phyloP scores from a whole-genome alignment of 2,329 filamentous ascomycete species.

The Neurospora sp. region DNA sequence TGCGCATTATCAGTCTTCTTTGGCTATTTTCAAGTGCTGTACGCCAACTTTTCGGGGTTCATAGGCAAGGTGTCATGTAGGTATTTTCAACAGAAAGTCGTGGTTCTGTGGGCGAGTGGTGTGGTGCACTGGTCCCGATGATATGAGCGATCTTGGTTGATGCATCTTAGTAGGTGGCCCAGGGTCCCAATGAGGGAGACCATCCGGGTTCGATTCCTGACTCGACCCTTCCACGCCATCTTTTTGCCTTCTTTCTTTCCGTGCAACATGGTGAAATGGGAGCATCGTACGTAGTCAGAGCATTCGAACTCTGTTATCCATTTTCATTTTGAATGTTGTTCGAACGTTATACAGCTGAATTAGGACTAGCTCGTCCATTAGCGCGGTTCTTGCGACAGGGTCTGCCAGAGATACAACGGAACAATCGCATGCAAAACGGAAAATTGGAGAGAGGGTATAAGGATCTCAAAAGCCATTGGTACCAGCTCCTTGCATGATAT shows the following conservation, averaged over 20 bases:
- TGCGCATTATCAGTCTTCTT: too few relatives aligned
- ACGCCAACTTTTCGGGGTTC: background rate
- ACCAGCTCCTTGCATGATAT: background rate
- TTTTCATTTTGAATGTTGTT: background rate
- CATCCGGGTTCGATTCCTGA: background rate
- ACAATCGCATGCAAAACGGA: background rate
- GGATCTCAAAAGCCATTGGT: background rate
- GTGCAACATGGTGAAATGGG: background rate
- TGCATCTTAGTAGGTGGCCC: too few relatives aligned
- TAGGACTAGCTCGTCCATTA: background rate
- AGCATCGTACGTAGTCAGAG: background rate
- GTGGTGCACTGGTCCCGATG: too few relatives aligned
- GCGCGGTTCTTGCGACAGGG: background rate
- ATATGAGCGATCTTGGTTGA: too few relatives aligned
- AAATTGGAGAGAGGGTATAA: background rate
- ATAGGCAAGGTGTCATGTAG: background rate
- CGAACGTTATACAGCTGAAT: background rate
- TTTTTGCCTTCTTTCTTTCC: too few relatives aligned
- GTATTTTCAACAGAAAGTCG: background rate
- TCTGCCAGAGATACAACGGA: background rate
- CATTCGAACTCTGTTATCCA: background rate
- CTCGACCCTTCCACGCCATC: background rate
- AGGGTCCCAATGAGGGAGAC: background rate
- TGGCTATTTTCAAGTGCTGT: background rate
- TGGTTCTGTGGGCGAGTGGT: background rate